Evolutionary conservation across 352 stramenopile genomes (phyloP).

Genomic region (Phytophthora vignae): DNA sequence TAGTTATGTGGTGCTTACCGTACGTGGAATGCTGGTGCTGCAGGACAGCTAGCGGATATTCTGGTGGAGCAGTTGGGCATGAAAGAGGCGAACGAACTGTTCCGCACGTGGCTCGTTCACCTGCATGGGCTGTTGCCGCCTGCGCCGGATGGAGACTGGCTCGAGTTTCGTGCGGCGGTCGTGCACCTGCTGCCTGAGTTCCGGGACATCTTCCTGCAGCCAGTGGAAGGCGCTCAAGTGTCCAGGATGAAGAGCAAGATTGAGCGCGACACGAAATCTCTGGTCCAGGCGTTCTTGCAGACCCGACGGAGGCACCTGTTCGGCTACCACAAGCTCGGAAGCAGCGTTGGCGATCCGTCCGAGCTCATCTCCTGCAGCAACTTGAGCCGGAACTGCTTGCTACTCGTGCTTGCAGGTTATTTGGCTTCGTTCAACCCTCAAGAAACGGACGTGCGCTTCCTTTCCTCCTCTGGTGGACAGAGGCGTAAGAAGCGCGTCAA

Average conservation of each 20-base stretch:
- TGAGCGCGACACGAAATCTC: slow-evolving; percentile 43
- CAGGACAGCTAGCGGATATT: slow-evolving; percentile 70
- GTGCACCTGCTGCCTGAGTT: slow-evolving; percentile 69
- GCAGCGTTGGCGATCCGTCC: slow-evolving; percentile 27
- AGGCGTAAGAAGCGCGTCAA: slow-evolving; percentile 64
- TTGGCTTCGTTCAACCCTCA: slow-evolving; percentile 86
- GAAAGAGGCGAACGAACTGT: slow-evolving; percentile 44
- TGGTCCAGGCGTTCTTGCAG: slow-evolving; percentile 54
- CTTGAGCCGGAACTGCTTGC: slow-evolving; percentile 69
- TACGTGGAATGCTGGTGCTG: background rate
- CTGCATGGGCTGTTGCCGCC: slow-evolving; percentile 53
- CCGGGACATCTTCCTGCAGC: slow-evolving; percentile 25
- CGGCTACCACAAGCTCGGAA: slow-evolving; percentile 62
- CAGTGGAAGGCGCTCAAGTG: slow-evolving; percentile 17
- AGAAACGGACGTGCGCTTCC: slow-evolving; percentile 74
- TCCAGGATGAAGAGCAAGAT: slow-evolving; percentile 42
- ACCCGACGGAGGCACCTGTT: slow-evolving; percentile 68
- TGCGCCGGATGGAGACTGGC: slow-evolving; percentile 65
- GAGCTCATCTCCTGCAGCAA: slow-evolving; percentile 68
- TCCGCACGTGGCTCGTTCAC: slow-evolving; percentile 66
- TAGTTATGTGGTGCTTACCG: background rate
- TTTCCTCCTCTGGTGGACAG: slow-evolving; percentile 64
- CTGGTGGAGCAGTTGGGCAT: slow-evolving; percentile 62
- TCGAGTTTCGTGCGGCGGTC: slow-evolving; percentile 65
- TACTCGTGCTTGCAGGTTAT: slow-evolving; percentile 78